These are phyloP conservation scores for Penicillium malachiteum DNA, from an alignment of 495 filamentous ascomycete species.

Conservation along the genomic window DNA sequence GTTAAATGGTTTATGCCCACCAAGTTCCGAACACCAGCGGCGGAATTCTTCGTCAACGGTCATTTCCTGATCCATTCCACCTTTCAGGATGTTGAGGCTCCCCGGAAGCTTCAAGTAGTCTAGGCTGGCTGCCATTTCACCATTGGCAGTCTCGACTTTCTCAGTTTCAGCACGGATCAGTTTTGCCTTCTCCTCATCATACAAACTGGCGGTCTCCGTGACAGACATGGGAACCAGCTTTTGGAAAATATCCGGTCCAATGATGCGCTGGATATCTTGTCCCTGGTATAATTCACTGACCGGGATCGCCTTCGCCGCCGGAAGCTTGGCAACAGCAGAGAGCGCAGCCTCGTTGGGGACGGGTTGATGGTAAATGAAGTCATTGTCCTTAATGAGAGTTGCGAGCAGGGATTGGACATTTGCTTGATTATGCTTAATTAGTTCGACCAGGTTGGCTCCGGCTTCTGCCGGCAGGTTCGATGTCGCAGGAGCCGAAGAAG, in stretches of 20 bases:
- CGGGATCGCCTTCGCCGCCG: conserved; percentile 96
- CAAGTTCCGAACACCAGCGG: conserved; percentile 89
- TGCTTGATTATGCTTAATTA: conserved; percentile 76
- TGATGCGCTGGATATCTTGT: conserved; percentile 94
- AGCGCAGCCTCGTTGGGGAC: conserved; percentile 83
- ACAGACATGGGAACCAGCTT: conserved; percentile 96
- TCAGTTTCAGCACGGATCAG: conserved; percentile 91
- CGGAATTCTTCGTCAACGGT: conserved; percentile 87
- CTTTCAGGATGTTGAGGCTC: conserved; percentile 87
- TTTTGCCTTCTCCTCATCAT: conserved; percentile 98
- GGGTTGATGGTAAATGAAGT: conserved; percentile 95
- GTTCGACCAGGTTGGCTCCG: conserved; percentile 67
- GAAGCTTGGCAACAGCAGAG: conserved; percentile 80
- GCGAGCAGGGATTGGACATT: conserved; percentile 77
- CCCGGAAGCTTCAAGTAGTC: conserved; percentile 90
- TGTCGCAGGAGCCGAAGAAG: conserved; percentile 70
- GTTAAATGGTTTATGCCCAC: conserved; percentile 72
- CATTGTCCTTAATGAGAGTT: conserved; percentile 86
- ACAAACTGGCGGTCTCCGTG: conserved; percentile 93
- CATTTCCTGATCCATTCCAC: conserved; percentile 87
- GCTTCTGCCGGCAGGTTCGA: conserved; percentile 84
- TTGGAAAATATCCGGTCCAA: conserved; percentile 94
- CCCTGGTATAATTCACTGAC: conserved; percentile 96
- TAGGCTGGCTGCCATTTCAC: conserved; percentile 92
- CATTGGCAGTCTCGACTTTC: conserved; percentile 82